Evolutionary conservation across 2,329 filamentous ascomycete species (phyloP).

Genomic region (Fusarium acutatum): DNA sequence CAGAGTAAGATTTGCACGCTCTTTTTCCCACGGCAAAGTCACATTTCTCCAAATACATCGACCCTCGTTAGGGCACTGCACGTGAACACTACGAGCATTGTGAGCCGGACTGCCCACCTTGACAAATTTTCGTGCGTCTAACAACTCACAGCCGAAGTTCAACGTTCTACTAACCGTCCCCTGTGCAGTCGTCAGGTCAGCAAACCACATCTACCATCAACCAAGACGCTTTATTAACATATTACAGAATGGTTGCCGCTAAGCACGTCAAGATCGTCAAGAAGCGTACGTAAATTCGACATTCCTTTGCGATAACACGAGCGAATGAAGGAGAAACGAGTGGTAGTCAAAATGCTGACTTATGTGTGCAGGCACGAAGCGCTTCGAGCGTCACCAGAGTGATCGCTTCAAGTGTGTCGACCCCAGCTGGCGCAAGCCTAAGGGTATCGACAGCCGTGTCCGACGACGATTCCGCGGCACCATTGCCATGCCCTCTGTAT

Average conservation of each 20-base stretch:
- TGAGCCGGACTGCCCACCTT: background rate
- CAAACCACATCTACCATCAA: constrained; percentile 15
- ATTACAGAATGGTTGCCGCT: constrained; percentile 89
- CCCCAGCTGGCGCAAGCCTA: constrained; percentile 97
- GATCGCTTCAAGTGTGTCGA: constrained; percentile 95
- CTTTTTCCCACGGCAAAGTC: background rate
- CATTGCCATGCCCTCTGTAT: constrained; percentile 97
- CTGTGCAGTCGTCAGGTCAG: constrained; percentile 56
- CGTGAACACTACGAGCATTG: background rate
- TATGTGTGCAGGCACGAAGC: constrained; percentile 76
- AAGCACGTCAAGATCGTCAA: constrained; percentile 99
- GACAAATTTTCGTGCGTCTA: constrained; percentile 10
- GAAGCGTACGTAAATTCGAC: constrained; percentile 83
- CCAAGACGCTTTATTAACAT: constrained; percentile 43
- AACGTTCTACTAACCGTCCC: constrained; percentile 42
- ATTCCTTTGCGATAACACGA: constrained; percentile 8
- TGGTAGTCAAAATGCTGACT: constrained; percentile 49
- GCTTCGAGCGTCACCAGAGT: constrained; percentile 97
- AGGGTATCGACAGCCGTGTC: constrained; percentile 99
- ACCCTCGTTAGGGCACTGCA: constrained; percentile 3
- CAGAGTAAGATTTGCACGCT: background rate
- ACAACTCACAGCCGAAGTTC: constrained; percentile 14
- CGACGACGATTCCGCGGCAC: constrained; percentile 97
- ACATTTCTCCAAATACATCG: background rate
- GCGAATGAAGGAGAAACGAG: background rate